phyloP scores from a whole-genome alignment of 176 grass and related monocot genomes.

The Pharus latifolius region DNA sequence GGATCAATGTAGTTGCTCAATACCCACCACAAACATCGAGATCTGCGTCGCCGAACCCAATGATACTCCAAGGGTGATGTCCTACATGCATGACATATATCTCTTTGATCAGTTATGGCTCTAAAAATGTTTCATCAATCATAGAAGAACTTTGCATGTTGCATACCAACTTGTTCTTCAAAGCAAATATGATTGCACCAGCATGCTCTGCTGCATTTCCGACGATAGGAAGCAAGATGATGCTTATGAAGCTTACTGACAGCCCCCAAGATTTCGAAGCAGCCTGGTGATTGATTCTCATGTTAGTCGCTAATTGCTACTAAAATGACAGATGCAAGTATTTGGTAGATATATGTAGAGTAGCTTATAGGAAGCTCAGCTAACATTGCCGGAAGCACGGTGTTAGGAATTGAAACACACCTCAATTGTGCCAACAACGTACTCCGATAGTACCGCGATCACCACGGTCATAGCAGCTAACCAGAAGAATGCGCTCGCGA shows the following conservation, averaged over 20 bases:
- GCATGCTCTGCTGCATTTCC: constrained; percentile 87
- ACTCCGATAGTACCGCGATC: constrained; percentile 78
- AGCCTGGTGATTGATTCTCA: constrained; percentile 20
- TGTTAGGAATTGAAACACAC: background rate
- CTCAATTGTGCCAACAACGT: constrained; percentile 80
- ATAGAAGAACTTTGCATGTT: background rate
- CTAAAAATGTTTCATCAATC: background rate
- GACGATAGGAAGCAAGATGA: constrained; percentile 76
- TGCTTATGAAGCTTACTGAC: constrained; percentile 76
- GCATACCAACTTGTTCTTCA: constrained; percentile 71
- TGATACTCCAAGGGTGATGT: constrained; percentile 78
- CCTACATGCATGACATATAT: constrained; percentile 6
- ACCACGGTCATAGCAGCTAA: constrained; percentile 53
- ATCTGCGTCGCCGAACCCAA: constrained; percentile 82
- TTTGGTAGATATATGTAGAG: background rate
- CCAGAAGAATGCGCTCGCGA: constrained; percentile 61
- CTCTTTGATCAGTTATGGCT: too few relatives aligned
- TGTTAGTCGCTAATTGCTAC: background rate
- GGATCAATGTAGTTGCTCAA: background rate
- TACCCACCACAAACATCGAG: constrained; percentile 85
- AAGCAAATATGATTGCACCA: constrained; percentile 70
- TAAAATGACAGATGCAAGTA: background rate
- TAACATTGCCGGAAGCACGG: background rate
- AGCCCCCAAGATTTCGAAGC: constrained; percentile 61
- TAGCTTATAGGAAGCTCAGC: background rate